Percentiles rank a stretch among this genome's conserved stretches.
Conservation (phyloP, 371 early-diverging fungal genomes). For the Apophysomyces ossiformis region DNA sequence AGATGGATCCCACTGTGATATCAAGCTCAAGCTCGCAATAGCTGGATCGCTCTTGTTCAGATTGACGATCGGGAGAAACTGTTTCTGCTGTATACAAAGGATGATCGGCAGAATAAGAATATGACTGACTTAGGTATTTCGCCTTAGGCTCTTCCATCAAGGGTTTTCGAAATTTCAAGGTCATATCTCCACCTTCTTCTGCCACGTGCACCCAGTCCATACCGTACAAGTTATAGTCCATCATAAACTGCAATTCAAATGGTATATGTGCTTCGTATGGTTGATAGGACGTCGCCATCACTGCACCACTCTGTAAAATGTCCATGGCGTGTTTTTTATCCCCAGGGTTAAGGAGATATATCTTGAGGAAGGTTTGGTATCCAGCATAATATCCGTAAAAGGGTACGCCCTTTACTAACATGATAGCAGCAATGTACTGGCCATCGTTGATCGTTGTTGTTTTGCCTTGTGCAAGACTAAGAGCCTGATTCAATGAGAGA, state of each 20-base stretch:
- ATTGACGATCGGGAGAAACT: conserved; percentile 29
- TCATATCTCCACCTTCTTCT: neutral
- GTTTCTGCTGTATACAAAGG: conserved; percentile 29
- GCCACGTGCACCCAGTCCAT: conserved; percentile 73
- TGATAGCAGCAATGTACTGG: conserved; percentile 70
- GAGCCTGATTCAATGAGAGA: conserved; percentile 73
- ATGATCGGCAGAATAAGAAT: neutral
- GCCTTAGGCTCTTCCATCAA: conserved; percentile 31
- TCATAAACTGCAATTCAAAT: conserved; percentile 88
- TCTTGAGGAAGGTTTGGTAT: conserved; percentile 76
- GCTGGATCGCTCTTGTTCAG: conserved; percentile 45
- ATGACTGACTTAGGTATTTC: conserved; percentile 12
- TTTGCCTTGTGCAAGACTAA: conserved; percentile 48
- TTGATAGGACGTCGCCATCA: conserved; percentile 68
- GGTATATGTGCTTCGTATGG: conserved; percentile 90
- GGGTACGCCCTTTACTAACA: conserved; percentile 76
- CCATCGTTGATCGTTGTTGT: conserved; percentile 30
- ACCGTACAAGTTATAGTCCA: conserved; percentile 93
- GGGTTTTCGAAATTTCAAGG: conserved; percentile 44
- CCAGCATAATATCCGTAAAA: conserved; percentile 86
- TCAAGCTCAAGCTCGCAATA: conserved; percentile 85
- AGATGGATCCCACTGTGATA: conserved; percentile 60
- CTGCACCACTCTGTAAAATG: conserved; percentile 73
- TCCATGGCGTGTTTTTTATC: conserved; percentile 60
- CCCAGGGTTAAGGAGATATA: conserved; percentile 70